phyloP scores from a whole-genome alignment of 257 asterid genomes.

The Salvia miltiorrhiza region DNA sequence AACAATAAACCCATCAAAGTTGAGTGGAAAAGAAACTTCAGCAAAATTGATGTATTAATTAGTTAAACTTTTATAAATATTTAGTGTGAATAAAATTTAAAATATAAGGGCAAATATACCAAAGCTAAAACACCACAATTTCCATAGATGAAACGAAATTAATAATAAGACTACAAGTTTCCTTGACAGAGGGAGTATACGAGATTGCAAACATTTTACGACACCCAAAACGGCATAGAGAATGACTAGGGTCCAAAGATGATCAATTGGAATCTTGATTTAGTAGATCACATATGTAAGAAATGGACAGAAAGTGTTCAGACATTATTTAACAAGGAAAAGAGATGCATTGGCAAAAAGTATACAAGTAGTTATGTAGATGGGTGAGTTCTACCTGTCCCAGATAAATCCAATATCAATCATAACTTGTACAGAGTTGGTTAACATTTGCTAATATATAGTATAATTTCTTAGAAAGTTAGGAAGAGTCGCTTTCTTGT shows the following conservation, averaged over 20 bases:
- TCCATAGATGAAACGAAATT: too few species aligned
- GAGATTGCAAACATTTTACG: slow-evolving; percentile 15
- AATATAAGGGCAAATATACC: too few species aligned
- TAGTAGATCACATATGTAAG: not conserved
- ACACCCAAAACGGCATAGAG: not conserved
- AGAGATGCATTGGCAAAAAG: not conserved
- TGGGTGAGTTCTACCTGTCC: slow-evolving; percentile 28
- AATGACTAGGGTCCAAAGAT: slow-evolving; percentile 3
- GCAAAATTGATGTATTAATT: too few species aligned
- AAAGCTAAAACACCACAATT: too few species aligned
- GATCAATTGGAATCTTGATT: not conserved
- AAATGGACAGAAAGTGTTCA: not conserved
- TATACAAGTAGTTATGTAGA: slow-evolving; percentile 12
- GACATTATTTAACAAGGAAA: not conserved
- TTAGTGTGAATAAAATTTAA: too few species aligned
- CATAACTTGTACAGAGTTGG: slow-evolving; percentile 9
- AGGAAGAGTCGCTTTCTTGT: not conserved
- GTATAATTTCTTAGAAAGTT: not conserved
- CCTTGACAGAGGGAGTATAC: too few species aligned
- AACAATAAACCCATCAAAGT: too few species aligned
- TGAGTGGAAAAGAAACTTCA: too few species aligned
- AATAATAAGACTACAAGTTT: too few species aligned
- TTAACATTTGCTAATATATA: not conserved
- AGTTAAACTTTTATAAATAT: too few species aligned
- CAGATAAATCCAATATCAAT: slow-evolving; percentile 20